These are phyloP conservation scores for Arabis alpina DNA, from an alignment of 345 rosid genomes.

Conservation along the genomic window DNA sequence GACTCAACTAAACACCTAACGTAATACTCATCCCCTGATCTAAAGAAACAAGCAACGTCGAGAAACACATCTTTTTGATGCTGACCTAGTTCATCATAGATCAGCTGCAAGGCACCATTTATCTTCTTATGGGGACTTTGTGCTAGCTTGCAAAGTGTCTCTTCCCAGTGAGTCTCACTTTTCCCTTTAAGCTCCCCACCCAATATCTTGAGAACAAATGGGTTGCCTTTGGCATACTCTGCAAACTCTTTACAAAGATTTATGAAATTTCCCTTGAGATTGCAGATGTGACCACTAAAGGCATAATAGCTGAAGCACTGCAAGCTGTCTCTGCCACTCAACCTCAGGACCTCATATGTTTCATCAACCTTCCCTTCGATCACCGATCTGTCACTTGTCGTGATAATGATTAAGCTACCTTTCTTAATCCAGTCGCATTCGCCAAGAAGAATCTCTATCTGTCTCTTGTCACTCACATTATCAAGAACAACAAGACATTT, in stretches of 20 bases:
- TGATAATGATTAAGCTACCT: conserved; percentile 35
- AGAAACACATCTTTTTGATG: conserved; percentile 36
- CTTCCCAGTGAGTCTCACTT: conserved; percentile 30
- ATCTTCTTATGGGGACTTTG: conserved; percentile 26
- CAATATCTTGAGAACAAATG: conserved; percentile 44
- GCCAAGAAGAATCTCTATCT: conserved; percentile 22
- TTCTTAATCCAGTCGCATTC: conserved; percentile 18
- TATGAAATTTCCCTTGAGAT: conserved; percentile 1
- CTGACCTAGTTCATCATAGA: conserved; percentile 36
- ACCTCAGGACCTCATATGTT: conserved; percentile 15
- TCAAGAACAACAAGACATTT: conserved; percentile 29
- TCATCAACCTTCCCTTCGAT: conserved; percentile 18
- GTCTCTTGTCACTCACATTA: conserved; percentile 6
- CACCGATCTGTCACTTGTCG: conserved; percentile 16
- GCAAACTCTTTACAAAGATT: conserved; percentile 14
- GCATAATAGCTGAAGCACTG: conserved; percentile 22
- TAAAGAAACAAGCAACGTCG: conserved; percentile 48
- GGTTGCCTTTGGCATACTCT: conserved; percentile 45
- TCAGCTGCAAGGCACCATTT: conserved; percentile 13
- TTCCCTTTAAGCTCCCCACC: conserved; percentile 24
- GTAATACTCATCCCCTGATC: conserved; percentile 1
- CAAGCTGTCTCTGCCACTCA: conserved; percentile 27
- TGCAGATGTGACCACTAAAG: conserved; percentile 5
- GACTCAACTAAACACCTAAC: conserved; percentile 27
- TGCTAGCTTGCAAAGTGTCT: conserved; percentile 8